Percentiles rank a stretch among this genome's conserved stretches.
These are phyloP conservation scores for Thuja plicata DNA, from an alignment of 83 land plant genomes.

Conservation along the genomic window DNA sequence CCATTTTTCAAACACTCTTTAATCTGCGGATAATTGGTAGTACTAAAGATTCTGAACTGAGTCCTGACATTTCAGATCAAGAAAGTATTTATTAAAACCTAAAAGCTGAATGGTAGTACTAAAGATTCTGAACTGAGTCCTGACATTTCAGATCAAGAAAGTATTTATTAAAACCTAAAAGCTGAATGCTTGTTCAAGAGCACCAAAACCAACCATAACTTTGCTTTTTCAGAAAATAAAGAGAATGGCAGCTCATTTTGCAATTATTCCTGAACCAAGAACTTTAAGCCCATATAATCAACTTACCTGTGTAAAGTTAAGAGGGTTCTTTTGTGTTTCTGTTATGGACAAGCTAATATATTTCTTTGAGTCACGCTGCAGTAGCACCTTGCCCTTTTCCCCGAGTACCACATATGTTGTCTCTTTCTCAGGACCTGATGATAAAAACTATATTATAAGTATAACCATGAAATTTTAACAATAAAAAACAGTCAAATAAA, in stretches of 20 bases:
- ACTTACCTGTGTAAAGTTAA: conserved; percentile 82
- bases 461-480: neutral
- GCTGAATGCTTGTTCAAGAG: neutral
- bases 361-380: conserved; percentile 87
- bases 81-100: neutral
- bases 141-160: neutral
- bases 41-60: neutral
- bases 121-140: neutral
- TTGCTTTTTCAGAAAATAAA: neutral
- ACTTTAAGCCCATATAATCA: neutral
- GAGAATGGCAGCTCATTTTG: neutral
- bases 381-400: conserved; percentile 85
- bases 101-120: neutral
- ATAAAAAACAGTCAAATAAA: neutral
- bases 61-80: neutral
- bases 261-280: neutral
- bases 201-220: neutral
- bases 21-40: neutral
- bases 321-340: conserved; percentile 86
- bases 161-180: neutral
- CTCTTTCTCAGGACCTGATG: conserved; percentile 75
- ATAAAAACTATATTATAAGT: neutral
- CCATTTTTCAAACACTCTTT: neutral
- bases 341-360: conserved; percentile 56
- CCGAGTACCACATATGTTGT: conserved; percentile 77